These are phyloP conservation scores for Camellia lanceoleosa DNA, from an alignment of 148 eudicot genomes.

Conservation along the genomic window DNA sequence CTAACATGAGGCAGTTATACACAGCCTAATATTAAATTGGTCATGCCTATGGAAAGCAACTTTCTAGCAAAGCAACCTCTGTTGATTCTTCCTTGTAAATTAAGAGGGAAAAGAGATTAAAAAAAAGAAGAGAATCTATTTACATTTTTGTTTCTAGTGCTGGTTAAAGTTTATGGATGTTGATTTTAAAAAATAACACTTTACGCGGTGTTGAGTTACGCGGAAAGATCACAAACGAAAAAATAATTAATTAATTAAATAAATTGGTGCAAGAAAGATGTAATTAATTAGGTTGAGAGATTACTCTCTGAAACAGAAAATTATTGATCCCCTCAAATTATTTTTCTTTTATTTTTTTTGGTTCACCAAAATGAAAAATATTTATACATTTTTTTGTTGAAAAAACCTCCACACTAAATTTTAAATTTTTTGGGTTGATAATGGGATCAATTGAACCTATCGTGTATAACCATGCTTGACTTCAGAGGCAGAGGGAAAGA, in stretches of 20 bases:
- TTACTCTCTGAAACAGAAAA: too few relatives aligned
- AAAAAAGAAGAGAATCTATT: slow-evolving; percentile 10
- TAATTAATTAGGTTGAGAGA: neutral
- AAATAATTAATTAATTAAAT: neutral
- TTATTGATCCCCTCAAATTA: too few relatives aligned
- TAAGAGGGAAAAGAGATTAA: neutral
- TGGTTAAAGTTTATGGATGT: neutral
- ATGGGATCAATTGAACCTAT: too few relatives aligned
- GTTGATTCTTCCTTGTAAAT: slow-evolving; percentile 10
- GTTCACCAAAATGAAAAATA: too few relatives aligned
- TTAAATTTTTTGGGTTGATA: too few relatives aligned
- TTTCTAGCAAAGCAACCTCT: neutral
- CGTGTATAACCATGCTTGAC: too few relatives aligned
- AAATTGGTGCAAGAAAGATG: slow-evolving; percentile 1
- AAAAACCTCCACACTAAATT: too few relatives aligned
- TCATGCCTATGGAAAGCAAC: slow-evolving; percentile 16
- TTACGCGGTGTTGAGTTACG: slow-evolving; percentile 6
- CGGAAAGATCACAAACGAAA: neutral
- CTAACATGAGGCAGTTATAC: neutral
- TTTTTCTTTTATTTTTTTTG: too few relatives aligned
- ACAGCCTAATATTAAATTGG: neutral
- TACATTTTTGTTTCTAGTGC: slow-evolving; percentile 6
- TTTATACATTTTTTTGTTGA: too few relatives aligned
- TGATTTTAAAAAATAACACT: neutral
- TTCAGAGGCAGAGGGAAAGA: too few relatives aligned